These are phyloP conservation scores for Pseudogymnoascus sp. DNA, from an alignment of 2,329 filamentous ascomycete genomes.

Conservation along the genomic window DNA sequence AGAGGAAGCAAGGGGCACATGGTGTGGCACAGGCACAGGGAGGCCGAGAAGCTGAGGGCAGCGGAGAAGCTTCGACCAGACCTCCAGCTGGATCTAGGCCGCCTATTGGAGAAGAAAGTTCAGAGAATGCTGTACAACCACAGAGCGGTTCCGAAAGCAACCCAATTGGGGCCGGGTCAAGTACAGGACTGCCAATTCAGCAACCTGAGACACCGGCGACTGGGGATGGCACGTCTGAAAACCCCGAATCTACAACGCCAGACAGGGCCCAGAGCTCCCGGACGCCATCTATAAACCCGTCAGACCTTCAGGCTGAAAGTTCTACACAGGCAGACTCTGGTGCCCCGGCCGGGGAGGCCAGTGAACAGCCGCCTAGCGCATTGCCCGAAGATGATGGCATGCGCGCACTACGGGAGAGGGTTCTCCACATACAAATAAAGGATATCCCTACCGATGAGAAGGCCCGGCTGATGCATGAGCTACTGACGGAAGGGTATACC, in stretches of 20 bases:
- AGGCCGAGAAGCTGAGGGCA: not conserved
- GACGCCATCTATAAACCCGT: not conserved
- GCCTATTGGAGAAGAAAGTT: not conserved
- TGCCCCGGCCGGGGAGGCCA: not conserved
- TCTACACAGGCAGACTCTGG: not conserved
- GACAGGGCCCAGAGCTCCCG: not conserved
- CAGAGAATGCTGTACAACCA: not conserved
- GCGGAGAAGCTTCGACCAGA: not conserved
- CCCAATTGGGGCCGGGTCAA: not conserved
- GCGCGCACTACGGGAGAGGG: constrained; percentile 55
- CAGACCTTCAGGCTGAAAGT: not conserved
- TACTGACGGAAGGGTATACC: constrained; percentile 62
- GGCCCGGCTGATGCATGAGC: constrained; percentile 60
- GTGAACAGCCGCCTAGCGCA: constrained; percentile 17
- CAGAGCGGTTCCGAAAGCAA: not conserved
- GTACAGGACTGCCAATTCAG: not conserved
- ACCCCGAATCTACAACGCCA: not conserved
- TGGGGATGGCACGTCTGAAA: not conserved
- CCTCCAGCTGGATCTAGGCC: not conserved
- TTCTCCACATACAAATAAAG: constrained; percentile 58
- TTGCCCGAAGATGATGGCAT: constrained; percentile 72
- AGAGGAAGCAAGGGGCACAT: not conserved
- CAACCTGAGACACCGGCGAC: not conserved
- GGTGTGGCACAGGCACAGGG: not conserved
- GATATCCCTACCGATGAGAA: constrained; percentile 54